Conservation (phyloP, 805 yeast genomes). For the Saccharomycopsis synnaedendra region DNA sequence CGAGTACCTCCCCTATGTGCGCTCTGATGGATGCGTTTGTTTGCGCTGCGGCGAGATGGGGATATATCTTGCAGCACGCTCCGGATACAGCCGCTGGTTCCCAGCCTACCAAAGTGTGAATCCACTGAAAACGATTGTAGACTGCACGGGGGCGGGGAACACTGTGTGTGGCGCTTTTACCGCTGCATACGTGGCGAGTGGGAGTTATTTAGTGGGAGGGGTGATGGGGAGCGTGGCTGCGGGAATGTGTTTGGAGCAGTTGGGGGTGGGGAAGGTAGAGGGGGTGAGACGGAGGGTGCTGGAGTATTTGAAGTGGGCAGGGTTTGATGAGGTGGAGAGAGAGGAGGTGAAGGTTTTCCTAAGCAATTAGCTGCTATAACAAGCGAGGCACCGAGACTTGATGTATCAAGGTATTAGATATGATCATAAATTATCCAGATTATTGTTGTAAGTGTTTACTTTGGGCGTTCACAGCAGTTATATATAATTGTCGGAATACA, state of each 20-base stretch:
- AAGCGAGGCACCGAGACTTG: no score
- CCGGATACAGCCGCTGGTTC: constrained; percentile 30
- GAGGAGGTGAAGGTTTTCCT: not conserved
- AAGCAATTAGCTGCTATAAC: not conserved
- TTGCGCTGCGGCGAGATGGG: constrained; percentile 74
- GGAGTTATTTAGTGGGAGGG: constrained; percentile 41
- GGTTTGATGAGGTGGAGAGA: constrained; percentile 12
- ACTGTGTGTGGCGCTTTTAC: constrained; percentile 76
- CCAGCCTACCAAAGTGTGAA: constrained; percentile 62
- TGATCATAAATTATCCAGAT: no score
- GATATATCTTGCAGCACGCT: constrained; percentile 33
- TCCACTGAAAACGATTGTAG: constrained; percentile 40
- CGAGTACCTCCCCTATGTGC: constrained; percentile 30
- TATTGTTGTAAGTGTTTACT: no score
- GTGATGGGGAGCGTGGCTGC: constrained; percentile 69
- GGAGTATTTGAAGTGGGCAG: constrained; percentile 24
- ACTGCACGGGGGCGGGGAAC: constrained; percentile 95
- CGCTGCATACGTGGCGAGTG: constrained; percentile 41
- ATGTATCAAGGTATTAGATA: no score
- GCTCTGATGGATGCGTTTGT: constrained; percentile 35
- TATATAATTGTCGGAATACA: no score
- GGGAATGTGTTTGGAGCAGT: constrained; percentile 68
- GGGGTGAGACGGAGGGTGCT: constrained; percentile 33
- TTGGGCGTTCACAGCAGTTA: no score
- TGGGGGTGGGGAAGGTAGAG: constrained; percentile 52